Percentiles rank a stretch among this genome's conserved stretches.
phyloP scores from a whole-genome alignment of 805 yeast genomes.

The Teunomyces atbi region DNA sequence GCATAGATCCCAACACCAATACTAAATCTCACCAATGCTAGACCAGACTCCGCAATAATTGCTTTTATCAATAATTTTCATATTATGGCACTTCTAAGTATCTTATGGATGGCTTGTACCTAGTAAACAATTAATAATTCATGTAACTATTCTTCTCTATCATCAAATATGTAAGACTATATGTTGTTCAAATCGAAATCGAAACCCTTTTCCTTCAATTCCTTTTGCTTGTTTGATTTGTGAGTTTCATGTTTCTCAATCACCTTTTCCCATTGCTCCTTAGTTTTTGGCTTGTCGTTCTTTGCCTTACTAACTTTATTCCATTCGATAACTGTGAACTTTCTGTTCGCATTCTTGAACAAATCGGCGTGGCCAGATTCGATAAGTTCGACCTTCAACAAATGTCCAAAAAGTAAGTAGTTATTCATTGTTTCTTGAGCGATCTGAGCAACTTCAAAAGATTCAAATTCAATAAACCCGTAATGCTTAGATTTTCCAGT shows the following conservation, averaged over 20 bases:
- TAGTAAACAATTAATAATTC: background rate
- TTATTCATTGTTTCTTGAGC: conserved; percentile 97
- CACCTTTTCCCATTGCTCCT: conserved; percentile 54
- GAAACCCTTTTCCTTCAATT: conserved; percentile 58
- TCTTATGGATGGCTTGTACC: too few relatives aligned
- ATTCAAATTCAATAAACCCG: conserved; percentile 83
- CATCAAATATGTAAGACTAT: conserved; percentile 3
- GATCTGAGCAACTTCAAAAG: conserved; percentile 72
- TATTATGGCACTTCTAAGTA: too few relatives aligned
- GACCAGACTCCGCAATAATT: background rate
- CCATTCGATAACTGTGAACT: conserved; percentile 61
- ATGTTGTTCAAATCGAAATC: conserved; percentile 35
- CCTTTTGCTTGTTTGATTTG: conserved; percentile 44
- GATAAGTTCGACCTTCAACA: conserved; percentile 58
- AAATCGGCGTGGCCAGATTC: conserved; percentile 60
- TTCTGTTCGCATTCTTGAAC: conserved; percentile 55
- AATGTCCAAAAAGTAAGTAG: conserved; percentile 83
- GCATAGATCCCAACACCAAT: background rate
- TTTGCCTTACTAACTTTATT: conserved; percentile 49
- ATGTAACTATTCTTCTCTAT: background rate
- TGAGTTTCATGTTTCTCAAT: conserved; percentile 44
- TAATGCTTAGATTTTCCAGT: conserved; percentile 90
- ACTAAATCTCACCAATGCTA: background rate
- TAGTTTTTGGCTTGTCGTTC: conserved; percentile 57
- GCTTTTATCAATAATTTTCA: background rate